Evolutionary conservation across 1,284 basidiomycete genomes (phyloP).

Genomic region (Fistulinella cinereoalba): DNA sequence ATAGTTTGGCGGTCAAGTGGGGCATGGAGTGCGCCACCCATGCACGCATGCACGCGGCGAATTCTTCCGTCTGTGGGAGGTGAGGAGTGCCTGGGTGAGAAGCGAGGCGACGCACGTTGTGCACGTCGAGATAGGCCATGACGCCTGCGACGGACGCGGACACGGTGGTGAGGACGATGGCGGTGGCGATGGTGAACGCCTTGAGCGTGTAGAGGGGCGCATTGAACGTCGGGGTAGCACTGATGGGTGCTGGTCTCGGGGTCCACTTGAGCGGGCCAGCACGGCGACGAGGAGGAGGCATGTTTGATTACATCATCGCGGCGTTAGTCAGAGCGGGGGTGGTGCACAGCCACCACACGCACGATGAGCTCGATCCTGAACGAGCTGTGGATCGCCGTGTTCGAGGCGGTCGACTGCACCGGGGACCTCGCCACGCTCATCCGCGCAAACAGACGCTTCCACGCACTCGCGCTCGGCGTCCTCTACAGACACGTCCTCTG

Average conservation of each 20-base stretch:
- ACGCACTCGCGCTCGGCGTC: conserved; percentile 30
- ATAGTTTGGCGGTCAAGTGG: conserved; percentile 47
- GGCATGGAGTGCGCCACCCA: conserved; percentile 47
- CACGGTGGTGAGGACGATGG: conserved; percentile 37
- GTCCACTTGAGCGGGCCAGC: background rate
- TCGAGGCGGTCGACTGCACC: conserved; percentile 28
- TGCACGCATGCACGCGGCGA: conserved; percentile 50
- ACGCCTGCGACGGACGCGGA: conserved; percentile 37
- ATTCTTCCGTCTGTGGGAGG: conserved; percentile 48
- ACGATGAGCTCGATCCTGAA: conserved; percentile 20
- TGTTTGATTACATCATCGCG: background rate
- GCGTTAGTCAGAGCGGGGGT: no score
- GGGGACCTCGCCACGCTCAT: conserved; percentile 35
- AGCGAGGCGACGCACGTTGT: conserved; percentile 33
- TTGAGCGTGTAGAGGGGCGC: conserved; percentile 41
- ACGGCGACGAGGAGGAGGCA: background rate
- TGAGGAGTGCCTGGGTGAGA: background rate
- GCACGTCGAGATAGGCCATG: conserved; percentile 40
- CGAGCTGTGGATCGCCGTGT: conserved; percentile 29
- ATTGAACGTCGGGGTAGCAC: conserved; percentile 33
- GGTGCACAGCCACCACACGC: background rate
- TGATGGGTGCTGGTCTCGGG: background rate
- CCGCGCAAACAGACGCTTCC: conserved; percentile 33
- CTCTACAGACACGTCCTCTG: conserved; percentile 40
- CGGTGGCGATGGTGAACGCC: conserved; percentile 46